Evolutionary conservation across 768 basidiomycete genomes (phyloP).

Genomic region (Lepiota brunneoincarnata): DNA sequence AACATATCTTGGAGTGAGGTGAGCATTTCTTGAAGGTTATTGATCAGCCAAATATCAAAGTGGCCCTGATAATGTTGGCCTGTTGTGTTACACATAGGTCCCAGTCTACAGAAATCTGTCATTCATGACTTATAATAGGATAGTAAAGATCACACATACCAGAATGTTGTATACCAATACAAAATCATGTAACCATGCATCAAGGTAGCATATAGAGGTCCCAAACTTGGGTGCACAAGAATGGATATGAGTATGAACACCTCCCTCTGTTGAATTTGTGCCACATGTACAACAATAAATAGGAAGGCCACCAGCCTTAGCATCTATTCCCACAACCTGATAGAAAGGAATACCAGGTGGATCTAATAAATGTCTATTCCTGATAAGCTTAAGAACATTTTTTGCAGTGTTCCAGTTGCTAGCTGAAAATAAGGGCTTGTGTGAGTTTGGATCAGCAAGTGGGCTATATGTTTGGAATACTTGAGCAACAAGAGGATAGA

Average conservation of each 20-base stretch:
- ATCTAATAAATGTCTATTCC: constrained; percentile 26
- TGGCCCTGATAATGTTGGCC: constrained; percentile 21
- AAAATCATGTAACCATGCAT: constrained; percentile 22
- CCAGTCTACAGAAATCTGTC: constrained; percentile 18
- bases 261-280: constrained; percentile 33
- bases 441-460: constrained; percentile 27
- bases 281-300: constrained; percentile 26
- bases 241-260: constrained; percentile 29
- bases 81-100: constrained; percentile 21
- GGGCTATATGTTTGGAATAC: constrained; percentile 32
- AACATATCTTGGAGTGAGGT: constrained; percentile 10
- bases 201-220: constrained; percentile 19
- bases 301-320: constrained; percentile 18
- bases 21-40: constrained; percentile 17
- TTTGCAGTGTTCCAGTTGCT: constrained; percentile 27
- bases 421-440: constrained; percentile 26
- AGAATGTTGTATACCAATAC: constrained; percentile 24
- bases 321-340: constrained; percentile 14
- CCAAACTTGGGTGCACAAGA: constrained; percentile 20
- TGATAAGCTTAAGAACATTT: constrained; percentile 25
- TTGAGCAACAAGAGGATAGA: constrained; percentile 21
- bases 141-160: constrained; percentile 16
- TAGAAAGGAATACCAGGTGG: constrained; percentile 27
- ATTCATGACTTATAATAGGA: constrained; percentile 1
- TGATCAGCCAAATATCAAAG: constrained; percentile 21